Conservation (phyloP, 2,329 filamentous ascomycete genomes). For the Hansfordia pulvinata region DNA sequence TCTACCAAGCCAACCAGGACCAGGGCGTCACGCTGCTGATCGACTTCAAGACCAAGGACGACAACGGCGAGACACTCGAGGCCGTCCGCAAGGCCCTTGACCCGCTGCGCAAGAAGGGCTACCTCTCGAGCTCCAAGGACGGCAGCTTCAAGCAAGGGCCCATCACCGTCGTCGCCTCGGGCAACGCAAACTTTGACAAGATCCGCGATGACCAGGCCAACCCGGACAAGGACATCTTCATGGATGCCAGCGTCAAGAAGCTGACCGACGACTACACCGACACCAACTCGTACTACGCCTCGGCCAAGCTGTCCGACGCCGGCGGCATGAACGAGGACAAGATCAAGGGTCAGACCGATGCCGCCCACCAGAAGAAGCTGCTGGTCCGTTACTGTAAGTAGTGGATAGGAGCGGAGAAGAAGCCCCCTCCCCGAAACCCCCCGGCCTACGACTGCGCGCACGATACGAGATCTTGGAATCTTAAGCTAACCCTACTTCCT, state of each 20-base stretch:
- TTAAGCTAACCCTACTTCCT: not conserved
- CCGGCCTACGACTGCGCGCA: too few species aligned
- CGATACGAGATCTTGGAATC: too few species aligned
- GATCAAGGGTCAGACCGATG: conserved; percentile 6
- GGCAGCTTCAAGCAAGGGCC: conserved; percentile 6
- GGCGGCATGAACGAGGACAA: conserved; percentile 7
- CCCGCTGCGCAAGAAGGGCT: conserved; percentile 14
- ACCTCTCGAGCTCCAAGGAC: conserved; percentile 11
- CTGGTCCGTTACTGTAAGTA: conserved; percentile 15
- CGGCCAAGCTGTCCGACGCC: conserved; percentile 11
- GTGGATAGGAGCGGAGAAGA: too few species aligned
- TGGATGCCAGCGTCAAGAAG: conserved; percentile 12
- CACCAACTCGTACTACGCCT: conserved; percentile 15
- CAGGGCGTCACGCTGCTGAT: conserved; percentile 13
- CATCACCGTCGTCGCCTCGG: conserved; percentile 15
- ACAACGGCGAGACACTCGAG: conserved; percentile 10
- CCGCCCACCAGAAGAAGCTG: conserved; percentile 7
- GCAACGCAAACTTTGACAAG: conserved; percentile 12
- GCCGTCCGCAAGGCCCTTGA: conserved; percentile 12
- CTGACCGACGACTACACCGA: conserved; percentile 7
- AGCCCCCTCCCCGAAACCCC: too few species aligned
- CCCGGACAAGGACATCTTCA: conserved; percentile 13
- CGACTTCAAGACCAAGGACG: conserved; percentile 15
- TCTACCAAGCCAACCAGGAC: conserved; percentile 9
- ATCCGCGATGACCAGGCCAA: conserved; percentile 11